Evolutionary conservation across 2,329 filamentous ascomycete species (phyloP), one percentile per base, ranked within the genome.

Genomic region (Albophoma yamanashiensis): DNA sequence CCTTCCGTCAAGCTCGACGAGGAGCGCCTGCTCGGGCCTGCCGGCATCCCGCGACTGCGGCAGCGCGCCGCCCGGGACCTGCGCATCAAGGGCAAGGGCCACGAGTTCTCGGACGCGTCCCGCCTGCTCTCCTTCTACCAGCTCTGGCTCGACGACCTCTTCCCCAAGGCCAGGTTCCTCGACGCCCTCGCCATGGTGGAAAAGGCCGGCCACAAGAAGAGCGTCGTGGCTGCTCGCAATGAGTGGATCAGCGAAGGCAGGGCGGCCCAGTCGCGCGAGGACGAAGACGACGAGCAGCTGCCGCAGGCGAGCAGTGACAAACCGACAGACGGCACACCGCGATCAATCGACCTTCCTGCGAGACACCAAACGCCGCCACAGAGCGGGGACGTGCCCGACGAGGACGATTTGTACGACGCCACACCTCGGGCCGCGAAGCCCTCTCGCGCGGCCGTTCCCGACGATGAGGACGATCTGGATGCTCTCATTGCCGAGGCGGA

Each of bases 101-200:
- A 97, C 71, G 94, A 99, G 87, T 97, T 94, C 74, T 87, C 89
- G 22, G 94, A 99, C 70, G 85, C 92, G 14, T 83, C 87, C 0
- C 85, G 87, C 20, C 81, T 99, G 31, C 80, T 99, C 56, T 91
- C 89, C 31, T 90, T 95, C 71, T 99, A 97, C 71, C 94, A 97
- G 71, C 75, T 96, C 60, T 99, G 94, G 94, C 88, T 99, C 2
- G 93, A 99, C 74, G 92, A 97, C 69, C 79, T 99, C 15, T 99
- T 92, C 69, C 94, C 94, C 15, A 92, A 95, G 69, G 94, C 93
- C 6, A 93, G 92, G 69, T 99, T 99, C 69, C 83, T 89, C 56
- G 94, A 99, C 68, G 94, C 89, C 3, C 78, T 97, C 8, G 78
- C 82, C 45, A 96, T 97, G 78, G 90, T 97, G 2, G 94, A 99